Percentiles rank a stretch among this genome's conserved stretches.
Evolutionary conservation across 352 stramenopile species (phyloP).

Genomic region (Phytopythium ostracodes): DNA sequence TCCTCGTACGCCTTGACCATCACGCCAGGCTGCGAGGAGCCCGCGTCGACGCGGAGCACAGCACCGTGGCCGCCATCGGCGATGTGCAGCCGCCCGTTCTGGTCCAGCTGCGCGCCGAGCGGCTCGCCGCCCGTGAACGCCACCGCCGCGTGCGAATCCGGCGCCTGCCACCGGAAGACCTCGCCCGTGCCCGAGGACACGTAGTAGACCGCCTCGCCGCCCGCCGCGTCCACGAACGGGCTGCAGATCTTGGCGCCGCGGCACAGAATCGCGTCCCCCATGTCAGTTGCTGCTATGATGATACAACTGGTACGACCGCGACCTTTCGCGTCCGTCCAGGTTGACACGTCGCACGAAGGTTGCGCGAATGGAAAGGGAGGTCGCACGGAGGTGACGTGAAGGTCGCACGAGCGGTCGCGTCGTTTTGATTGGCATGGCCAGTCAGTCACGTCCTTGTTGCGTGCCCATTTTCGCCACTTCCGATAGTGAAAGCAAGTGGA

Average conservation of each 20-base stretch:
- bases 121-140: slow-evolving; percentile 71
- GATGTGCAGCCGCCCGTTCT: slow-evolving; percentile 51
- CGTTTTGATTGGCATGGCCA: background rate
- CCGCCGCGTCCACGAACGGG: slow-evolving; percentile 56
- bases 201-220: slow-evolving; percentile 51
- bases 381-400: slow-evolving; percentile 19
- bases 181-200: slow-evolving; percentile 70
- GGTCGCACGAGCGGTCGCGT: background rate
- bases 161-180: slow-evolving; percentile 43
- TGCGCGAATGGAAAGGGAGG: background rate
- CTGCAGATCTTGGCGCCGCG: slow-evolving; percentile 71
- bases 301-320: slow-evolving; percentile 1
- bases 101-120: slow-evolving; percentile 62
- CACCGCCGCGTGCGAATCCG: slow-evolving; percentile 43
- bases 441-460: no score
- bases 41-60: slow-evolving; percentile 57
- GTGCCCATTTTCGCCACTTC: no score
- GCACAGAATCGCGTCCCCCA: slow-evolving; percentile 44
- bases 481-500: background rate
- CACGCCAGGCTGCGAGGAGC: slow-evolving; percentile 50
- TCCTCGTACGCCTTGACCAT: slow-evolving; percentile 86
- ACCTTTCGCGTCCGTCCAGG: slow-evolving; percentile 5
- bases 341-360: slow-evolving; percentile 22
- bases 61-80: slow-evolving; percentile 70
- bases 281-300: background rate